A percentile compares a stretch with the other conserved stretches of the same genome.
These are phyloP conservation scores for Nannochloropsis oceanica DNA, from an alignment of 108 stramenopile genomes.

Conservation along the genomic window DNA sequence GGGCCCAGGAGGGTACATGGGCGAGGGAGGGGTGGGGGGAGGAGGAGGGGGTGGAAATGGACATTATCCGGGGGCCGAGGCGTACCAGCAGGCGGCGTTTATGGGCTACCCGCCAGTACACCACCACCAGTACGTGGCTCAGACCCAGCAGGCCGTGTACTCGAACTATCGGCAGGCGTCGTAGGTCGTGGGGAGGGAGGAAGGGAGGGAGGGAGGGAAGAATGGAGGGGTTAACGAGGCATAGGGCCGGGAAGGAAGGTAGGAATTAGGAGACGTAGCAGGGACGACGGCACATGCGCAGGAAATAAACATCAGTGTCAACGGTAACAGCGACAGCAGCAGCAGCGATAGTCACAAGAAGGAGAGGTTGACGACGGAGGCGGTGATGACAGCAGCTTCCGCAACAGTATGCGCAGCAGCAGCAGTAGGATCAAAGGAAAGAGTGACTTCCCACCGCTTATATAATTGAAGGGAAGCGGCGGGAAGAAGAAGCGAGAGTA, in stretches of 20 bases:
- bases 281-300: neutral
- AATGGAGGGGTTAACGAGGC: neutral
- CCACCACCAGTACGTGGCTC: neutral
- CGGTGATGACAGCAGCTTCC: no score
- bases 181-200: neutral
- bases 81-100: neutral
- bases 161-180: neutral
- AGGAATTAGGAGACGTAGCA: neutral
- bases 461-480: no score
- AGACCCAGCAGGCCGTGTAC: neutral
- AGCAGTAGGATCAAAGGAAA: no score
- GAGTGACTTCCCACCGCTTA: no score
- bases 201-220: neutral
- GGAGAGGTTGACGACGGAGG: no score
- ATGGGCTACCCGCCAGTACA: neutral
- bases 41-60: neutral
- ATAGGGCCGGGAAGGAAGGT: neutral
- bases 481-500: no score
- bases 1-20: neutral
- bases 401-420: no score
- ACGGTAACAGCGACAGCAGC: neutral
- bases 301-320: neutral
- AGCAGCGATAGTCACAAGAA: no score
- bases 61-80: neutral
- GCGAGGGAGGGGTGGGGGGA: neutral